A percentile compares a stretch with the other conserved stretches of the same genome.
Evolutionary conservation across 805 yeast species (phyloP).

Genomic region (Hanseniaspora nectarophila): DNA sequence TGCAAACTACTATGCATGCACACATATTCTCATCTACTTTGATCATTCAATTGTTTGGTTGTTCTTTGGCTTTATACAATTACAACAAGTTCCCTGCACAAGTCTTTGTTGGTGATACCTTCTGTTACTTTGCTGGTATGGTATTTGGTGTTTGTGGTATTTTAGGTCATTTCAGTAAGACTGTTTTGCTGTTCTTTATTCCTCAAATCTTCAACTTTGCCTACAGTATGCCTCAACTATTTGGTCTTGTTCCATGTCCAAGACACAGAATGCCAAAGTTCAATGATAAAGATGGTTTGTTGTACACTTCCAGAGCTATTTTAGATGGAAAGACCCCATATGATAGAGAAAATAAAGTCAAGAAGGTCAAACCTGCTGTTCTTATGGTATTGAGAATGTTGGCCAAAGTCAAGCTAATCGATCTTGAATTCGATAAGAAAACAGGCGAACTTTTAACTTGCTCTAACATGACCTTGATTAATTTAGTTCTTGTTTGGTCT

Average conservation of each 20-base stretch:
- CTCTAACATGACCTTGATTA: slow-evolving; percentile 80
- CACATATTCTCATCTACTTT: slow-evolving; percentile 73
- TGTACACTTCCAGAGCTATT: slow-evolving; percentile 59
- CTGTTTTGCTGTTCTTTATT: slow-evolving; percentile 68
- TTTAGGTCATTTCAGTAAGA: slow-evolving; percentile 90
- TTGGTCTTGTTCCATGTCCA: slow-evolving; percentile 82
- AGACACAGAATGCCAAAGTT: slow-evolving; percentile 84
- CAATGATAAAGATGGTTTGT: slow-evolving; percentile 50
- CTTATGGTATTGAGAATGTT: slow-evolving; percentile 36
- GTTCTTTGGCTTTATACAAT: slow-evolving; percentile 59
- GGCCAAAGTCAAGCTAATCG: slow-evolving; percentile 36
- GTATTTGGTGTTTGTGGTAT: slow-evolving; percentile 95
- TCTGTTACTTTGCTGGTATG: slow-evolving; percentile 97
- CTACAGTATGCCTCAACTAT: slow-evolving; percentile 85
- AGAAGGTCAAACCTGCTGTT: slow-evolving; percentile 27
- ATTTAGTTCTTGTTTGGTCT: slow-evolving; percentile 66
- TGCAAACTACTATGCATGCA: slow-evolving; percentile 55
- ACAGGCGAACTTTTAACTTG: slow-evolving; percentile 32
- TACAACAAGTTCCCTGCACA: slow-evolving; percentile 84
- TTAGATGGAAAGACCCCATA: slow-evolving; percentile 20
- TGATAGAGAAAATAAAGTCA: slow-evolving; percentile 16
- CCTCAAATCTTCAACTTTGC: slow-evolving; percentile 87
- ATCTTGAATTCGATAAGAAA: slow-evolving; percentile 34
- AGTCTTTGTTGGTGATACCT: slow-evolving; percentile 96
- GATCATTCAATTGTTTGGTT: slow-evolving; percentile 77